Percentiles rank a stretch among this genome's conserved stretches.
Evolutionary conservation across 208 protist species (phyloP).

Genomic region (Leishmania turanica): DNA sequence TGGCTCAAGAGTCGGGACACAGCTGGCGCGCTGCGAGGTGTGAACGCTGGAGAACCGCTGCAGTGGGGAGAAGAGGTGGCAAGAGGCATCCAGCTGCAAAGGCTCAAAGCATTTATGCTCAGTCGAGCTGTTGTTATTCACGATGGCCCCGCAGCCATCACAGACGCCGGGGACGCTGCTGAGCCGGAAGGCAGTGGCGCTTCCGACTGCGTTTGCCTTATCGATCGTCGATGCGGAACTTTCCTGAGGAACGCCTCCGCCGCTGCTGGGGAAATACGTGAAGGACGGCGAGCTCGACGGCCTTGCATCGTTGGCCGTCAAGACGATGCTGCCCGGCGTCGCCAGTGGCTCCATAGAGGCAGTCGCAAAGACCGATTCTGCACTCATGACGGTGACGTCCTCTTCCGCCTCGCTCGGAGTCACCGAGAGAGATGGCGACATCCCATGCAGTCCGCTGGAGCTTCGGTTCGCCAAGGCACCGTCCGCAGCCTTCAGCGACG

Average conservation of each 20-base stretch:
- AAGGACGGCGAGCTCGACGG: constrained; percentile 30
- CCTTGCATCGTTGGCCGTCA: not conserved
- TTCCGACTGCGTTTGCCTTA: not conserved
- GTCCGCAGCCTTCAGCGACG: not conserved
- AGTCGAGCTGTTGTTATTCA: not conserved
- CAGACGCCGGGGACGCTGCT: not conserved
- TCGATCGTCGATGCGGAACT: not conserved
- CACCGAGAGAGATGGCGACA: constrained; percentile 5
- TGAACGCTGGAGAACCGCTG: not conserved
- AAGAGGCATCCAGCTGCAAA: constrained; percentile 11
- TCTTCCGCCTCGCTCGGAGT: constrained; percentile 12
- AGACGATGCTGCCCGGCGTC: not conserved
- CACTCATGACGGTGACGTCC: not conserved
- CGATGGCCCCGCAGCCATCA: constrained; percentile 2
- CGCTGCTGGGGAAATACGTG: constrained; percentile 17
- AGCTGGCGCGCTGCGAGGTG: constrained; percentile 10
- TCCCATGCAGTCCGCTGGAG: not conserved
- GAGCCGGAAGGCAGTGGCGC: not conserved
- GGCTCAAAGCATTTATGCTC: constrained; percentile 29
- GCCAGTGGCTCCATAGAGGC: not conserved
- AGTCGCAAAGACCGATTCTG: not conserved
- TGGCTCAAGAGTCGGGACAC: not conserved
- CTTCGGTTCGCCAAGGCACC: constrained; percentile 7
- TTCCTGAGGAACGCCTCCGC: not conserved
- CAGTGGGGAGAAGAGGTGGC: not conserved